Evolutionary conservation across 345 rosid species (phyloP), one percentile per base, ranked within the genome.

Genomic region (Ceriops tagal): DNA sequence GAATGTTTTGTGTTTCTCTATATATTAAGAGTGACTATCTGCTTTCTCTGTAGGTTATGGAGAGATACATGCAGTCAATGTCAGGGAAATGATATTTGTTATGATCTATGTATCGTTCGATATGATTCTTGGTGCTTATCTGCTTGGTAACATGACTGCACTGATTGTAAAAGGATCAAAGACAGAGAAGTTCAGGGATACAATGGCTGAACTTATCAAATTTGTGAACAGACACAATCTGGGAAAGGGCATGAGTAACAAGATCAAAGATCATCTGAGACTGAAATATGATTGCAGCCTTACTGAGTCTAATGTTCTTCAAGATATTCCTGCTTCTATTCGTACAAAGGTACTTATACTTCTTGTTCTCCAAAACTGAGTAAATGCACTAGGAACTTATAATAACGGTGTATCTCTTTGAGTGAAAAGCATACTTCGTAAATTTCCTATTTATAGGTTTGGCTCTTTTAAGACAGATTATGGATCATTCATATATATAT

Each of bases 61-160:
- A 74, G 96, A 92, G 39, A 81, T 89, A 79, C 98, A 92, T 55
- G 98, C 96, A 2, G 96, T 90, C 46, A 92, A 92, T 79, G 78
- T 83, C 58, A 82, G 93, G 65, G 96, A 92, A 75, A 90, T 92
- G 96, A 84, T 89, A 77, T 92, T 92, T 47, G 84, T 88, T 2
- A 92, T 92, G 98, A 51, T 74, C 35, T 92, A 84, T 75, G 87
- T 90, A 46, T 92, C 96, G 6, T 89, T 90, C 19, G 96, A 92
- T 57, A 92, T 90, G 96, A 86, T 92, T 82, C 86, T 92, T 27
- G 90, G 96, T 8, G 96, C 96, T 53, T 92, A 92, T 83, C 72
- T 92, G 72, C 84, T 90, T 8, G 98, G 98, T 73, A 92, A 92
- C 82, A 90, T 92, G 92, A 82, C 96, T 18, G 98, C 98, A 39